phyloP scores from a whole-genome alignment of 805 yeast genomes.

The Suhomyces canberraensis region DNA sequence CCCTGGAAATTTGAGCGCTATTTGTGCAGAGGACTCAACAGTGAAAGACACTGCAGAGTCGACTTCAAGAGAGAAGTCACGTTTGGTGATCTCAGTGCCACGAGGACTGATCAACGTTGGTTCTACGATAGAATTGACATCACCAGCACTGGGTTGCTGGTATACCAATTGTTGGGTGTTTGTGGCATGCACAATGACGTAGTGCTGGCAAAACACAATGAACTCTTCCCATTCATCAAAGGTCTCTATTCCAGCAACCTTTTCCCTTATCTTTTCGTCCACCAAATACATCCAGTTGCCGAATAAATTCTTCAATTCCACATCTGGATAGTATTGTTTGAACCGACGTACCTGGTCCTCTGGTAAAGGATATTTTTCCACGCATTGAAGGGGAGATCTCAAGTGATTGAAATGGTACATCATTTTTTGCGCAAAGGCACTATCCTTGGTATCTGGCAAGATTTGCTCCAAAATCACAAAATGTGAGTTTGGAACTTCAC shows the following conservation, averaged over 20 bases:
- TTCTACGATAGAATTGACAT: background rate
- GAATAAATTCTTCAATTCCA: slow-evolving; percentile 52
- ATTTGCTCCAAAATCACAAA: slow-evolving; percentile 70
- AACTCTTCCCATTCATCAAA: slow-evolving; percentile 89
- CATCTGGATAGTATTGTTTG: slow-evolving; percentile 42
- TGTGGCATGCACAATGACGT: slow-evolving; percentile 63
- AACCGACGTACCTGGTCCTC: slow-evolving; percentile 52
- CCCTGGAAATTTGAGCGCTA: slow-evolving; percentile 44
- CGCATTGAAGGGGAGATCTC: slow-evolving; percentile 67
- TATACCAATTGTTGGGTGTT: slow-evolving; percentile 24
- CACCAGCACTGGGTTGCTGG: background rate
- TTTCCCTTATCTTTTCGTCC: slow-evolving; percentile 30
- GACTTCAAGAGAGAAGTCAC: background rate
- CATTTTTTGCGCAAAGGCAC: slow-evolving; percentile 76
- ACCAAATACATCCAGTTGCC: slow-evolving; percentile 55
- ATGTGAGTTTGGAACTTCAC: slow-evolving; percentile 50
- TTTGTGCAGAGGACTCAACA: background rate
- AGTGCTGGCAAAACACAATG: slow-evolving; percentile 70
- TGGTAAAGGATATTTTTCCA: slow-evolving; percentile 51
- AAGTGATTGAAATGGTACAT: slow-evolving; percentile 63
- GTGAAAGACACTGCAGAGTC: background rate
- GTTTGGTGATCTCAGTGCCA: background rate
- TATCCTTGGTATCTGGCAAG: slow-evolving; percentile 57
- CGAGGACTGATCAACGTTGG: background rate
- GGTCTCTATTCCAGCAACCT: slow-evolving; percentile 53